Evolutionary conservation across 352 stramenopile species (phyloP).

Genomic region (Phytopythium montanum): DNA sequence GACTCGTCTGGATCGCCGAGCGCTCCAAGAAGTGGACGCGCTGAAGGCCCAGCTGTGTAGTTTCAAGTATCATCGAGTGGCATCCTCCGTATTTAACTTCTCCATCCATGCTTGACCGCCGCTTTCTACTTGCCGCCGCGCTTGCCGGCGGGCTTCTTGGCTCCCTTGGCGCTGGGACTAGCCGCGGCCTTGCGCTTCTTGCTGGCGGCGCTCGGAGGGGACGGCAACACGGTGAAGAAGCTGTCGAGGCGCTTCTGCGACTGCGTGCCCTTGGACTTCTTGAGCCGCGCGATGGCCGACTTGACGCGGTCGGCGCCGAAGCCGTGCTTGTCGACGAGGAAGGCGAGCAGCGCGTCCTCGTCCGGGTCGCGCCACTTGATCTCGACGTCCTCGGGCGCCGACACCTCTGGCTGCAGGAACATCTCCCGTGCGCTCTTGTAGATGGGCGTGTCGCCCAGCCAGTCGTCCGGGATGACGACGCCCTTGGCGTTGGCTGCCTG

Average conservation of each 20-base stretch:
- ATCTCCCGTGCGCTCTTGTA: constrained; percentile 93
- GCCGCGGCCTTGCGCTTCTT: constrained; percentile 59
- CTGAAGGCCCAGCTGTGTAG: constrained; percentile 7
- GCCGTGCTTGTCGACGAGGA: constrained; percentile 96
- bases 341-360: constrained; percentile 88
- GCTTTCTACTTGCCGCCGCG: constrained; percentile 56
- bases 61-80: too few relatives aligned
- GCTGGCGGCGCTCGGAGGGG: constrained; percentile 15
- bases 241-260: constrained; percentile 96
- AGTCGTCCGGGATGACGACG: constrained; percentile 80
- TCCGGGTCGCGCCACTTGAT: constrained; percentile 95
- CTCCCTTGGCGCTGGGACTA: constrained; percentile 27
- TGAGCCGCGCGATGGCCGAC: constrained; percentile 92
- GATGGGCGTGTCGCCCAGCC: constrained; percentile 84
- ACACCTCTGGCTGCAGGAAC: constrained; percentile 87
- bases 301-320: constrained; percentile 95
- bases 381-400: constrained; percentile 58
- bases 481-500: constrained; percentile 86
- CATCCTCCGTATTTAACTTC: constrained; percentile 4
- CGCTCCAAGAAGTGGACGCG: constrained; percentile 56
- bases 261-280: constrained; percentile 94
- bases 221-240: constrained; percentile 93
- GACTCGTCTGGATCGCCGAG: constrained; percentile 76
- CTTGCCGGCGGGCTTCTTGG: constrained; percentile 32
- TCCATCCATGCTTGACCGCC: neutral